Evolutionary conservation across 768 basidiomycete species (phyloP).

Genomic region (Pisolithus albus): DNA sequence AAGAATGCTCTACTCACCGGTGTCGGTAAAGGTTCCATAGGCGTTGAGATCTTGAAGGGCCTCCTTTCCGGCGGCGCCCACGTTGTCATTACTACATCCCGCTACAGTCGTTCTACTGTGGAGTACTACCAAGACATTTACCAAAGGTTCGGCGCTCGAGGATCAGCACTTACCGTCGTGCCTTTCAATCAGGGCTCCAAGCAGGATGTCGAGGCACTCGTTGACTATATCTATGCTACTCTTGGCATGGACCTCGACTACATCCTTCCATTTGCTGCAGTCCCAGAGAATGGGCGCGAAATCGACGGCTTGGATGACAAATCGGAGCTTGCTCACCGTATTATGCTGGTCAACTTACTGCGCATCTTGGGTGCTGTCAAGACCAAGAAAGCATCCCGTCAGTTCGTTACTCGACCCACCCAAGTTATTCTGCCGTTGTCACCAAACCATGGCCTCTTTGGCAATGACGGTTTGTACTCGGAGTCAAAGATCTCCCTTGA

Average conservation of each 20-base stretch:
- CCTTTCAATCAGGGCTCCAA: conserved; percentile 99
- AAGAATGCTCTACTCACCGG: conserved; percentile 98
- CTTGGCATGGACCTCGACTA: conserved; percentile 97
- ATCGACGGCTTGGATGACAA: conserved; percentile 96
- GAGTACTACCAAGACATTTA: conserved; percentile 99
- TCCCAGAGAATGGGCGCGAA: conserved; percentile 97
- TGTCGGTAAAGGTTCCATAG: conserved; percentile 96
- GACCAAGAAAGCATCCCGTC: conserved; percentile 93
- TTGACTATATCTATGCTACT: conserved; percentile 96
- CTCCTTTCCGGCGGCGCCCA: conserved; percentile 94
- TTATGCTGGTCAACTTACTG: conserved; percentile 97
- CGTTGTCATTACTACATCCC: conserved; percentile 95
- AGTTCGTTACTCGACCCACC: conserved; percentile 95
- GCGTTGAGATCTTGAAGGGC: conserved; percentile 95
- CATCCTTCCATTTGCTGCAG: conserved; percentile 95
- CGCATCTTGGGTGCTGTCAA: conserved; percentile 97
- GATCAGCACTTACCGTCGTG: conserved; percentile 94
- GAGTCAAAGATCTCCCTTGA: conserved; percentile 98
- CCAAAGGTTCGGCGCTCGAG: conserved; percentile 90
- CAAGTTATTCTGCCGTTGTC: conserved; percentile 97
- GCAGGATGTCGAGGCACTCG: conserved; percentile 95
- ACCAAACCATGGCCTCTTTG: conserved; percentile 96
- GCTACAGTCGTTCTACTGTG: conserved; percentile 91
- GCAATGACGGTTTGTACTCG: conserved; percentile 95
- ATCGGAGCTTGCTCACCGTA: conserved; percentile 95